These are phyloP conservation scores for Athelia psychrophila DNA, from an alignment of 1,284 basidiomycete genomes.

Conservation along the genomic window DNA sequence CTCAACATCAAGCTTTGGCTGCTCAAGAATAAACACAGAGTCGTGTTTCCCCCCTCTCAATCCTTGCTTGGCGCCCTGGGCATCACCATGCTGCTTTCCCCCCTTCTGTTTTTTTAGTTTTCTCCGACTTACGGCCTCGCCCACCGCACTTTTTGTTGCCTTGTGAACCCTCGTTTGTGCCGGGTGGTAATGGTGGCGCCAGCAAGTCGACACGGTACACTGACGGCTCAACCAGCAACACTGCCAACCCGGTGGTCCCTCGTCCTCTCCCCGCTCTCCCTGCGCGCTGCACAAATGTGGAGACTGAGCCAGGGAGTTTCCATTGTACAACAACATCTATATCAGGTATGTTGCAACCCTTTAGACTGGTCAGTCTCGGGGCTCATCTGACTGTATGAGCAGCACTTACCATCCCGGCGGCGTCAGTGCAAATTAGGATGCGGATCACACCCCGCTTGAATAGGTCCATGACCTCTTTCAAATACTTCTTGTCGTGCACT, in stretches of 20 bases:
- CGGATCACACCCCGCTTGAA: conserved; percentile 24
- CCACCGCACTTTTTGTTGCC: background rate
- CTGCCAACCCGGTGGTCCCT: conserved; percentile 4
- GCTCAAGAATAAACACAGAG: background rate
- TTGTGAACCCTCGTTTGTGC: background rate
- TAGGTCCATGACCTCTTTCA: conserved; percentile 13
- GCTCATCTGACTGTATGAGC: background rate
- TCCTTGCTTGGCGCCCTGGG: conserved; percentile 3
- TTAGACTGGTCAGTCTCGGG: background rate
- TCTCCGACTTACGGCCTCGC: background rate
- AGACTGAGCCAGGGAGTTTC: conserved; percentile 12
- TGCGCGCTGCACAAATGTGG: conserved; percentile 8
- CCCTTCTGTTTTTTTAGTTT: background rate
- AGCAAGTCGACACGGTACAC: conserved; percentile 5
- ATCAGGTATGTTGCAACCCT: conserved; percentile 33
- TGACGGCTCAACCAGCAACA: conserved; percentile 7
- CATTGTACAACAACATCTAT: conserved; percentile 33
- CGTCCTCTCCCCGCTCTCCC: conserved; percentile 6
- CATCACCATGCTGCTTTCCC: background rate
- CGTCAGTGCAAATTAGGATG: conserved; percentile 31
- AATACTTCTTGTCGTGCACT: conserved; percentile 13
- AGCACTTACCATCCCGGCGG: conserved; percentile 31
- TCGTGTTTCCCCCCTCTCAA: conserved; percentile 1
- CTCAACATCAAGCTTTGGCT: conserved; percentile 1
- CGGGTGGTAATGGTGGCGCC: too few species aligned